A percentile compares a stretch with the other conserved stretches of the same genome.
phyloP scores from a whole-genome alignment of 176 grass and related monocot genomes.

The Alopecurus myosuroides region DNA sequence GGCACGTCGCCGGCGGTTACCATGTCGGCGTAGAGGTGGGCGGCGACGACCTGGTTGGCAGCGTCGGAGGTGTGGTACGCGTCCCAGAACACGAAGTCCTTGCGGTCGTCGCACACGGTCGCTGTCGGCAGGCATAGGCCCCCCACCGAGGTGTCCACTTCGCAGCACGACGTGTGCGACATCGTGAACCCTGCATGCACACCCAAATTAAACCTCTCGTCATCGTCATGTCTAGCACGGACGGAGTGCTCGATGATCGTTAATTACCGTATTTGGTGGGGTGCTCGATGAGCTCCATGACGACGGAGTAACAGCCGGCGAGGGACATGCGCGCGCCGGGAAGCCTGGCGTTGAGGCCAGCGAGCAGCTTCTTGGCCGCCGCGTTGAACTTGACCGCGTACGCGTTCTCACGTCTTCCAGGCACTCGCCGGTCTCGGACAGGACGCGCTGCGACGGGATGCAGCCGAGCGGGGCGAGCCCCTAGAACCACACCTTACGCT shows the following conservation, averaged over 20 bases:
- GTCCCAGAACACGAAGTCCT: conserved; percentile 90
- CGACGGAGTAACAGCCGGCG: conserved; percentile 60
- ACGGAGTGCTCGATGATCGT: background rate
- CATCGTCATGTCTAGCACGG: background rate
- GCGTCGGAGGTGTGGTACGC: conserved; percentile 95
- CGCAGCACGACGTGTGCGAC: conserved; percentile 92
- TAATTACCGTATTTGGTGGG: conserved; percentile 77
- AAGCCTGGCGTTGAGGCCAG: conserved; percentile 54
- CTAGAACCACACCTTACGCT: conserved; percentile 65
- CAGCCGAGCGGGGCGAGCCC: conserved; percentile 80
- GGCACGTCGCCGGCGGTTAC: conserved; percentile 27
- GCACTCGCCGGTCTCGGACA: conserved; percentile 55
- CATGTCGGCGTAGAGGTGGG: conserved; percentile 51
- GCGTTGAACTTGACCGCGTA: conserved; percentile 73
- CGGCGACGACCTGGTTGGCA: conserved; percentile 80
- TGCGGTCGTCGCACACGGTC: conserved; percentile 60
- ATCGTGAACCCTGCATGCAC: conserved; percentile 55
- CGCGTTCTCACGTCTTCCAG: conserved; percentile 64
- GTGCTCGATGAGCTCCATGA: conserved; percentile 87
- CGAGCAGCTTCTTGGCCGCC: conserved; percentile 41
- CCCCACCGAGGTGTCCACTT: conserved; percentile 73
- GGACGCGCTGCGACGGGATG: conserved; percentile 89
- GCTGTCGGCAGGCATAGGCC: conserved; percentile 91
- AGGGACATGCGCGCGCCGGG: conserved; percentile 57
- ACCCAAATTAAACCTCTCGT: background rate